These are phyloP conservation scores for Neofusicoccum cordaticola DNA, from an alignment of 2,329 filamentous ascomycete species.

Conservation along the genomic window DNA sequence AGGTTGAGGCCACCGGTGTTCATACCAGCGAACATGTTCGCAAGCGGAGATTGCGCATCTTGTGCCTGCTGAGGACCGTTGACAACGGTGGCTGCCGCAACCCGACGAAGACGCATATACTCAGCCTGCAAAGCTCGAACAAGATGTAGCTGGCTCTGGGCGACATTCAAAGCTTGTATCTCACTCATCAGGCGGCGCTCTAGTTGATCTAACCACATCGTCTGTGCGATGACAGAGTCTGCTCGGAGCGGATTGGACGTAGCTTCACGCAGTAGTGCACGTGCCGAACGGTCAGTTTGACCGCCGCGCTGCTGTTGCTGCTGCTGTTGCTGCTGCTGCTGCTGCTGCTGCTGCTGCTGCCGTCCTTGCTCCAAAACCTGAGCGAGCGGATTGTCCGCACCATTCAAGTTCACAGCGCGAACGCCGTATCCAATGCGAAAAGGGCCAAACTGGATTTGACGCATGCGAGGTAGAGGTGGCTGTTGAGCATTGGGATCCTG, in stretches of 20 bases:
- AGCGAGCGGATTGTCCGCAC: not conserved
- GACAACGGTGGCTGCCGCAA: not conserved
- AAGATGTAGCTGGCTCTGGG: slow-evolving; percentile 66
- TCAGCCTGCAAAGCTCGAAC: slow-evolving; percentile 49
- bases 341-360: slow-evolving; percentile 22
- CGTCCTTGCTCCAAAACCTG: slow-evolving; percentile 1
- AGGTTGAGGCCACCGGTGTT: slow-evolving; percentile 28
- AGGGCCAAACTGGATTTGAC: slow-evolving; percentile 14
- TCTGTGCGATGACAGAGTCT: slow-evolving; percentile 45
- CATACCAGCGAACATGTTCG: slow-evolving; percentile 26
- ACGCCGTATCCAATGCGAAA: slow-evolving; percentile 16
- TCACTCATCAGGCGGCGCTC: slow-evolving; percentile 69
- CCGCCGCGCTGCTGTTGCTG: slow-evolving; percentile 15
- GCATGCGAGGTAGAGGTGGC: not conserved
- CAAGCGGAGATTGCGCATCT: slow-evolving; percentile 32
- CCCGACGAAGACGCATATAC: slow-evolving; percentile 14
- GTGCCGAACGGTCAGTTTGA: not conserved
- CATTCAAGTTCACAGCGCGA: slow-evolving; percentile 12
- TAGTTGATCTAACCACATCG: slow-evolving; percentile 60
- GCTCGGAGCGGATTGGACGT: not conserved
- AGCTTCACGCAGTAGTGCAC: slow-evolving; percentile 6
- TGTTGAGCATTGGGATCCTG: slow-evolving; percentile 22
- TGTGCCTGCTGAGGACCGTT: slow-evolving; percentile 23
- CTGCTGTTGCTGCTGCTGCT: slow-evolving; percentile 23
- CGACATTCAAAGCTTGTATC: slow-evolving; percentile 59